A percentile compares a stretch with the other conserved stretches of the same genome.
Evolutionary conservation across 2,329 filamentous ascomycete species (phyloP).

Genomic region (Calonectria naviculata): DNA sequence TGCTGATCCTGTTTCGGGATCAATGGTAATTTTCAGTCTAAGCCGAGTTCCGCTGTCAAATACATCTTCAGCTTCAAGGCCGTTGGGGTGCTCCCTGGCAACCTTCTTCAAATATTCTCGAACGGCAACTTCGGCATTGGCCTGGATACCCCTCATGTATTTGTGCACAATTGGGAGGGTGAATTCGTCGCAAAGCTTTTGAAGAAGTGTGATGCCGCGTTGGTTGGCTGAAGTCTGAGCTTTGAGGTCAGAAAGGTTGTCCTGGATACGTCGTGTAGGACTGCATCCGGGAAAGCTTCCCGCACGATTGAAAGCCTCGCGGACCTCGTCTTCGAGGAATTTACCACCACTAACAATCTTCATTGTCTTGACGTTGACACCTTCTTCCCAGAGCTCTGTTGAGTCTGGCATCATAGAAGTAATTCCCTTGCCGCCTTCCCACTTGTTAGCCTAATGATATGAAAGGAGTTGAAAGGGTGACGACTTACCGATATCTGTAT

Average conservation of each 20-base stretch:
- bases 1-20: conserved; percentile 44
- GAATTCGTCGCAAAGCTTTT: conserved; percentile 46
- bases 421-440: conserved; percentile 46
- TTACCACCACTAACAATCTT: conserved; percentile 50
- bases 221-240: conserved; percentile 57
- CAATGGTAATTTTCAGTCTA: conserved; percentile 45
- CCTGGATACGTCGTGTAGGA: conserved; percentile 48
- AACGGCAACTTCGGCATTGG: conserved; percentile 49
- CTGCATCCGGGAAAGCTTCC: conserved; percentile 51
- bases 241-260: conserved; percentile 58
- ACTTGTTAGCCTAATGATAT: not conserved
- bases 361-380: conserved; percentile 51
- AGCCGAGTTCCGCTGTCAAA: conserved; percentile 52
- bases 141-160: conserved; percentile 52
- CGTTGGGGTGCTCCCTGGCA: conserved; percentile 57
- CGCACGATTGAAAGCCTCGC: conserved; percentile 44
- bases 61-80: conserved; percentile 43
- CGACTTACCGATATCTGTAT: conserved; percentile 47
- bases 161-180: conserved; percentile 46
- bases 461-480: not conserved
- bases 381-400: conserved; percentile 56
- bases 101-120: conserved; percentile 42
- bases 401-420: conserved; percentile 55
- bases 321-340: conserved; percentile 48
- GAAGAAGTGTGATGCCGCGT: conserved; percentile 49